Evolutionary conservation across 768 basidiomycete species (phyloP).

Genomic region (Lyophyllum semitale): DNA sequence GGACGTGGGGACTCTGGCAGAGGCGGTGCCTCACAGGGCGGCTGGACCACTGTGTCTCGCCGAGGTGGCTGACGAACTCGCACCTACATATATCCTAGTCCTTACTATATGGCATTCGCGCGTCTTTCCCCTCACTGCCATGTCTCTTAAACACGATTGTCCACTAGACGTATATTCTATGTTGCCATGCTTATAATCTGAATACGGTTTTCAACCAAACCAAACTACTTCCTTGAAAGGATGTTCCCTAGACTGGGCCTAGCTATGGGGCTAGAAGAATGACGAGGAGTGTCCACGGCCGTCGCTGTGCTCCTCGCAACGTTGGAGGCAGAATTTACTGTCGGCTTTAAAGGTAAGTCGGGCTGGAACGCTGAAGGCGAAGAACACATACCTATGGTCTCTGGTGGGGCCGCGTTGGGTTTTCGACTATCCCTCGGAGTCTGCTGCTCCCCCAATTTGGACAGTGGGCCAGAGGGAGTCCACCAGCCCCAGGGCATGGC

Average conservation of each 20-base stretch:
- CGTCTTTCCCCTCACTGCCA: too few species aligned
- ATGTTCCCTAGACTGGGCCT: constrained; percentile 1
- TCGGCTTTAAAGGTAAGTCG: constrained; percentile 1
- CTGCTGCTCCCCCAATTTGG: neutral
- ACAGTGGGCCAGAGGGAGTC: neutral
- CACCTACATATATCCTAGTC: too few species aligned
- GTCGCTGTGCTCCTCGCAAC: neutral
- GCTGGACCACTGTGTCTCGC: neutral
- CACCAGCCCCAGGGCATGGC: constrained; percentile 1
- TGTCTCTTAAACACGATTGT: too few species aligned
- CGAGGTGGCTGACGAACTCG: too few species aligned
- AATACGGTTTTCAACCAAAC: too few species aligned
- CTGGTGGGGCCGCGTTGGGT: neutral
- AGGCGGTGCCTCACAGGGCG: neutral
- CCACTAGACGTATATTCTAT: too few species aligned
- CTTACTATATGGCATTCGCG: too few species aligned
- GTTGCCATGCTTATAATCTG: too few species aligned
- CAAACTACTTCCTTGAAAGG: neutral
- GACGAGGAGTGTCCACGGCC: constrained; percentile 1
- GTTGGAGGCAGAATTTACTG: constrained; percentile 2
- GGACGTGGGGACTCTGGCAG: neutral
- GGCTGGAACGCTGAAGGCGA: neutral
- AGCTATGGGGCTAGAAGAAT: constrained; percentile 3
- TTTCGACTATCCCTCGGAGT: neutral
- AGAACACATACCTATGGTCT: neutral